A percentile compares a stretch with the other conserved stretches of the same genome.
These are phyloP conservation scores for Komagataella ulmi DNA, from an alignment of 805 yeast genomes.

Conservation along the genomic window DNA sequence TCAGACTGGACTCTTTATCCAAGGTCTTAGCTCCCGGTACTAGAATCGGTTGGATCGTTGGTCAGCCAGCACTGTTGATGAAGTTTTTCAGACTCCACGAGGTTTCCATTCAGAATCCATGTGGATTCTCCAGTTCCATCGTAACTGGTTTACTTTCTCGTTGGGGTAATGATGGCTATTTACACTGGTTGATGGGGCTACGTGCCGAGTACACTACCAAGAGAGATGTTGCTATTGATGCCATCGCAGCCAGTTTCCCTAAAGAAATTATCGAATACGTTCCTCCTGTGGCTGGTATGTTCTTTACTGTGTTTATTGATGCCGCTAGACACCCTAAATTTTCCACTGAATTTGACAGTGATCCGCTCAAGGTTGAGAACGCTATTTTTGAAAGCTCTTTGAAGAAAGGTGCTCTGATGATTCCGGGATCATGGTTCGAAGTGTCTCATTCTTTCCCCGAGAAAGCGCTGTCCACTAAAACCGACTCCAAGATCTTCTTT, in stretches of 20 bases:
- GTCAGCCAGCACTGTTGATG: constrained; percentile 49
- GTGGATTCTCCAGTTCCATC: constrained; percentile 69
- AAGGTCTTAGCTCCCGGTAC: constrained; percentile 88
- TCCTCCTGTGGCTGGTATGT: constrained; percentile 82
- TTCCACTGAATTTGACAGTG: constrained; percentile 36
- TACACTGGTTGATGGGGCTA: constrained; percentile 79
- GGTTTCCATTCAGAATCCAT: constrained; percentile 66
- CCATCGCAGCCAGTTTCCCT: constrained; percentile 50
- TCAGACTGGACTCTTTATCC: constrained; percentile 82
- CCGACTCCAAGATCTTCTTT: constrained; percentile 44
- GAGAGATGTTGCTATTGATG: constrained; percentile 78
- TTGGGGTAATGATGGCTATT: constrained; percentile 86
- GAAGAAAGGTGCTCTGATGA: constrained; percentile 51
- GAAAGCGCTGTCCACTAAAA: constrained; percentile 25
- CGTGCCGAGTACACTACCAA: constrained; percentile 76
- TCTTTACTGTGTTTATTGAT: constrained; percentile 62
- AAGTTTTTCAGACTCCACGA: constrained; percentile 64
- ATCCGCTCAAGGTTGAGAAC: constrained; percentile 51
- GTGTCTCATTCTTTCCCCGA: constrained; percentile 30
- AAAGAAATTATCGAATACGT: constrained; percentile 22
- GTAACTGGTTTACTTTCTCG: constrained; percentile 58
- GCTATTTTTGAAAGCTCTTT: constrained; percentile 33
- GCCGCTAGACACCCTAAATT: constrained; percentile 73
- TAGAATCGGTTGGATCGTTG: constrained; percentile 84
- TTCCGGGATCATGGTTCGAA: constrained; percentile 78